A percentile compares a stretch with the other conserved stretches of the same genome.
phyloP scores from a whole-genome alignment of 768 basidiomycete genomes.

The Strobilomyces echinocephalus region DNA sequence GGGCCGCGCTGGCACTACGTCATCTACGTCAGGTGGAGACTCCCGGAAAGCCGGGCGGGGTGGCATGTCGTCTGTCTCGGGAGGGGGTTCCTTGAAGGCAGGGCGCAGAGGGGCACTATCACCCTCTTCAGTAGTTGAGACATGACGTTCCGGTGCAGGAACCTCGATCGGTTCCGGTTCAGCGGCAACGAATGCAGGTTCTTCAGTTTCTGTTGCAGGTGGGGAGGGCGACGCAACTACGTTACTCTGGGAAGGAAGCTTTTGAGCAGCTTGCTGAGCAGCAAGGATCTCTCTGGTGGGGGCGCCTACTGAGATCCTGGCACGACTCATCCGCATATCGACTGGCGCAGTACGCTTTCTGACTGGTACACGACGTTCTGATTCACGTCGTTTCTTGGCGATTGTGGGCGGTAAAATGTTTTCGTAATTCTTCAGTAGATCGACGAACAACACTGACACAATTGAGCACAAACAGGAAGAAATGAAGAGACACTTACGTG shows the following conservation, averaged over 20 bases:
- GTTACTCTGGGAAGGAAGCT: constrained; percentile 35
- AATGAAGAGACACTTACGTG: constrained; percentile 43
- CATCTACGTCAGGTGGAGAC: constrained; percentile 56
- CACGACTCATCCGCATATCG: constrained; percentile 84
- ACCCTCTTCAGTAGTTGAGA: constrained; percentile 10
- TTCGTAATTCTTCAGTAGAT: constrained; percentile 73
- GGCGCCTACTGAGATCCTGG: constrained; percentile 64
- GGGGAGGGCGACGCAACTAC: constrained; percentile 12
- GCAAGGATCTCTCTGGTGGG: constrained; percentile 69
- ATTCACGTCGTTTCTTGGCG: constrained; percentile 79
- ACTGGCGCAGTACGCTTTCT: constrained; percentile 84
- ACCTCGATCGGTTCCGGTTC: constrained; percentile 16
- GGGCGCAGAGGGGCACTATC: constrained; percentile 34
- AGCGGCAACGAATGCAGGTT: constrained; percentile 11
- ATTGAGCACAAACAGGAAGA: neutral
- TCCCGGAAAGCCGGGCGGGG: constrained; percentile 54
- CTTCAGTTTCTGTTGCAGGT: constrained; percentile 14
- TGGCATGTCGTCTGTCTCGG: constrained; percentile 31
- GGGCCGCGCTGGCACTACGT: constrained; percentile 21
- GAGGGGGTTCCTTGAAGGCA: constrained; percentile 59
- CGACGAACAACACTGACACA: constrained; percentile 70
- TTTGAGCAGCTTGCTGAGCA: constrained; percentile 61
- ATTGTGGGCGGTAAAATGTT: constrained; percentile 77
- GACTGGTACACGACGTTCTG: constrained; percentile 76
- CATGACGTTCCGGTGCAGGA: neutral